These are phyloP conservation scores for Kandelia obovata DNA, from an alignment of 345 rosid species.

Conservation along the genomic window DNA sequence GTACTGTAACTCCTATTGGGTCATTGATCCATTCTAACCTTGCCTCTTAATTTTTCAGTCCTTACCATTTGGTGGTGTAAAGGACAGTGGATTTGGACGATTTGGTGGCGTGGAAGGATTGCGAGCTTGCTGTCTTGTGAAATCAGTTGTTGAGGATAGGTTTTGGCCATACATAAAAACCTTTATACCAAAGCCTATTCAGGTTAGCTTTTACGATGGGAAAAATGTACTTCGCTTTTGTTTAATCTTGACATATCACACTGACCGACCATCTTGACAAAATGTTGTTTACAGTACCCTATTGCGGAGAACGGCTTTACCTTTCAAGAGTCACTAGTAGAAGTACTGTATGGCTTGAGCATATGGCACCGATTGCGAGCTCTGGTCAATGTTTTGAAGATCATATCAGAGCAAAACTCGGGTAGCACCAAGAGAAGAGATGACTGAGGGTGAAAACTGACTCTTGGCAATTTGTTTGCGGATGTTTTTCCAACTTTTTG, in stretches of 20 bases:
- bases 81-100: slow-evolving; percentile 93
- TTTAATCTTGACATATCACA: no score
- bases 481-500: background rate
- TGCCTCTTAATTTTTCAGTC: slow-evolving; percentile 48
- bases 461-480: background rate
- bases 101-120: slow-evolving; percentile 95
- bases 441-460: slow-evolving; percentile 33
- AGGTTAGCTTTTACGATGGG: slow-evolving; percentile 40
- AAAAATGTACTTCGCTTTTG: no score
- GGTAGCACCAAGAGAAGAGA: slow-evolving; percentile 35
- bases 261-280: no score
- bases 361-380: slow-evolving; percentile 87
- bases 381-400: slow-evolving; percentile 63
- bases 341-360: slow-evolving; percentile 78
- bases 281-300: slow-evolving; percentile 56
- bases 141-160: slow-evolving; percentile 91
- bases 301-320: slow-evolving; percentile 78
- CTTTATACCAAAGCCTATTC: slow-evolving; percentile 84
- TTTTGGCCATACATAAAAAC: slow-evolving; percentile 96
- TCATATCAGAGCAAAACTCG: slow-evolving; percentile 57
- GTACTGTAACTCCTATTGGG: background rate
- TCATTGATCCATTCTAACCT: background rate
- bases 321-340: slow-evolving; percentile 83
- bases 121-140: slow-evolving; percentile 91
- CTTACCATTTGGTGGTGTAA: slow-evolving; percentile 93